Evolutionary conservation across 1,284 basidiomycete species (phyloP).

Genomic region (Heterobasidion occidentale): DNA sequence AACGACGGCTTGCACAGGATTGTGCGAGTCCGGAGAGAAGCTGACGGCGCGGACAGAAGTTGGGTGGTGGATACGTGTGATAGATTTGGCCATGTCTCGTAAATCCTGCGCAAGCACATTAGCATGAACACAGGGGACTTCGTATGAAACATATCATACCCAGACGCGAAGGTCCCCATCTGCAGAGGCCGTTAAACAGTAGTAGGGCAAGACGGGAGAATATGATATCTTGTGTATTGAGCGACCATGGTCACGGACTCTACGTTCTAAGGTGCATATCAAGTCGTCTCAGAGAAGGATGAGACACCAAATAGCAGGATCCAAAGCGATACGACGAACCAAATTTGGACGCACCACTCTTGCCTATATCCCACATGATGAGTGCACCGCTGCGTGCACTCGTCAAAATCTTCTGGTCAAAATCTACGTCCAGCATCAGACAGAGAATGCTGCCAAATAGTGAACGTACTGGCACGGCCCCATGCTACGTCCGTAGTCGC

Average conservation of each 20-base stretch:
- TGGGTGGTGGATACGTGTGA: constrained; percentile 69
- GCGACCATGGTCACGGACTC: constrained; percentile 67
- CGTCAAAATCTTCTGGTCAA: constrained; percentile 74
- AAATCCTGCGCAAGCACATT: constrained; percentile 48
- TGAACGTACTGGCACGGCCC: constrained; percentile 63
- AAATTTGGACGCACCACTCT: constrained; percentile 57
- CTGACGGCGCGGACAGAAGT: constrained; percentile 64
- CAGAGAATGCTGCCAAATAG: background rate
- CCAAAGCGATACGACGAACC: constrained; percentile 36
- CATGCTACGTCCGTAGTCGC: constrained; percentile 76
- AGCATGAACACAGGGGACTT: background rate
- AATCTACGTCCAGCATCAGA: constrained; percentile 35
- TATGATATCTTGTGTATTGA: constrained; percentile 70
- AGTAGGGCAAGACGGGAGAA: constrained; percentile 52
- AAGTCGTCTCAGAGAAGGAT: constrained; percentile 7
- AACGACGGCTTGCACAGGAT: constrained; percentile 64
- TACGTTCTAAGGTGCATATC: constrained; percentile 41
- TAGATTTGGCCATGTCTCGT: constrained; percentile 59
- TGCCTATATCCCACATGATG: constrained; percentile 79
- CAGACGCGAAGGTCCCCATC: constrained; percentile 80
- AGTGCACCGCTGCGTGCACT: constrained; percentile 80
- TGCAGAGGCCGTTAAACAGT: constrained; percentile 76
- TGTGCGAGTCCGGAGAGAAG: constrained; percentile 59
- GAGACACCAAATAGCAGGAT: background rate
- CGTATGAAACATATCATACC: constrained; percentile 35